Percentiles rank a stretch among this genome's conserved stretches.
These are phyloP conservation scores for Acorus gramineus DNA, from an alignment of 106 monocot species.

Conservation along the genomic window DNA sequence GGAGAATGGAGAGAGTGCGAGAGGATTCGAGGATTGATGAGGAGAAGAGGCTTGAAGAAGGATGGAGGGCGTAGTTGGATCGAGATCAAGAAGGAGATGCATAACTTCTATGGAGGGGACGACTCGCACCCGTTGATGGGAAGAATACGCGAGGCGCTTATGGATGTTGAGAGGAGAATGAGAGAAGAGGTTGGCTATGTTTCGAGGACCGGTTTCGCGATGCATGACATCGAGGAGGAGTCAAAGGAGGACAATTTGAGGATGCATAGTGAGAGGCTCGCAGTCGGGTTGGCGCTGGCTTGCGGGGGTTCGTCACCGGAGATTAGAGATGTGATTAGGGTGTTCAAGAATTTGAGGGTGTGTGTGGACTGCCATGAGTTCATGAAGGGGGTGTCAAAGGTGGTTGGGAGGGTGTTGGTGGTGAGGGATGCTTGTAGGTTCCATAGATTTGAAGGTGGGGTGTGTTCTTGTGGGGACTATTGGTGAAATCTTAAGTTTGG, in stretches of 20 bases:
- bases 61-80: constrained; percentile 47
- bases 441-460: constrained; percentile 21
- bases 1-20: constrained; percentile 36
- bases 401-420: constrained; percentile 9
- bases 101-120: constrained; percentile 39
- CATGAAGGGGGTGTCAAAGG: constrained; percentile 20
- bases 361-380: constrained; percentile 28
- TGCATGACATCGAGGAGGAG: constrained; percentile 51
- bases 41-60: constrained; percentile 32
- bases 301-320: constrained; percentile 2
- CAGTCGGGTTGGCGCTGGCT: constrained; percentile 25
- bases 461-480: constrained; percentile 26
- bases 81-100: constrained; percentile 32
- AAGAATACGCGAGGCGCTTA: constrained; percentile 15
- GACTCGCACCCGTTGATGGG: constrained; percentile 18
- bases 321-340: constrained; percentile 8
- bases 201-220: not conserved
- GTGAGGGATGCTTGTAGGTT: constrained; percentile 30
- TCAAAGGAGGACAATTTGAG: constrained; percentile 31
- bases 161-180: constrained; percentile 26
- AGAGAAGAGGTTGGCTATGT: constrained; percentile 26
- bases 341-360: constrained; percentile 25
- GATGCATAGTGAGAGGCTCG: constrained; percentile 38
- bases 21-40: constrained; percentile 25
- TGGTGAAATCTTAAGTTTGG: constrained; percentile 8